Evolutionary conservation across 305 asterid genomes (phyloP).

Genomic region (Ilex paraguariensis): DNA sequence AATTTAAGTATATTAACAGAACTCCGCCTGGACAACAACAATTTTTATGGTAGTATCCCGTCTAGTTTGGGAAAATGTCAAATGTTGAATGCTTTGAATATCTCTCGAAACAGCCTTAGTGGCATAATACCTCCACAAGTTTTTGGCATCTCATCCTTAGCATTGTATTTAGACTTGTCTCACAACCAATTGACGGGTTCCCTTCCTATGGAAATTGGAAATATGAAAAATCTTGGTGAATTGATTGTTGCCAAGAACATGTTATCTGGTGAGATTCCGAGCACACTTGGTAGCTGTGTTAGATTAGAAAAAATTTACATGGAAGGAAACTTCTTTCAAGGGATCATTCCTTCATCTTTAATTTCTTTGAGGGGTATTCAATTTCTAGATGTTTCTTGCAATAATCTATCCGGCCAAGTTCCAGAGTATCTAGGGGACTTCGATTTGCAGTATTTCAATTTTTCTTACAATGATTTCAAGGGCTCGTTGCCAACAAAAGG

Average conservation of each 20-base stretch:
- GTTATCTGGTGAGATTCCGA: not conserved
- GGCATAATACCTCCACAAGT: not conserved
- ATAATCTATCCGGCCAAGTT: no score
- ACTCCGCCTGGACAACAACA: not conserved
- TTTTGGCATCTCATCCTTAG: not conserved
- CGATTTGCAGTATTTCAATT: no score
- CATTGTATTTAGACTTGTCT: not conserved
- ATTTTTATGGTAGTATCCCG: not conserved
- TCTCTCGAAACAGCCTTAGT: not conserved
- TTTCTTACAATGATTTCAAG: no score
- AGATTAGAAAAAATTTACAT: not conserved
- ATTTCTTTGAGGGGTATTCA: no score
- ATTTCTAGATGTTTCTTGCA: no score
- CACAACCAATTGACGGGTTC: not conserved
- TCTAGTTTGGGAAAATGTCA: not conserved
- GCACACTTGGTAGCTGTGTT: not conserved
- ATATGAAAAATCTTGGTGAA: slow-evolving; percentile 1
- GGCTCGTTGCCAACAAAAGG: not conserved
- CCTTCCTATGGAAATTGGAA: not conserved
- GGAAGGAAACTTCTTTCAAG: not conserved
- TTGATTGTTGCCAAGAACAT: not conserved
- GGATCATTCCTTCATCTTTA: not conserved
- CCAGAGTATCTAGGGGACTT: no score
- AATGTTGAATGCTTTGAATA: not conserved
- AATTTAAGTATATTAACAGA: not conserved